These are phyloP conservation scores for Phytophthora citrophthora DNA, from an alignment of 352 stramenopile species.

Conservation along the genomic window DNA sequence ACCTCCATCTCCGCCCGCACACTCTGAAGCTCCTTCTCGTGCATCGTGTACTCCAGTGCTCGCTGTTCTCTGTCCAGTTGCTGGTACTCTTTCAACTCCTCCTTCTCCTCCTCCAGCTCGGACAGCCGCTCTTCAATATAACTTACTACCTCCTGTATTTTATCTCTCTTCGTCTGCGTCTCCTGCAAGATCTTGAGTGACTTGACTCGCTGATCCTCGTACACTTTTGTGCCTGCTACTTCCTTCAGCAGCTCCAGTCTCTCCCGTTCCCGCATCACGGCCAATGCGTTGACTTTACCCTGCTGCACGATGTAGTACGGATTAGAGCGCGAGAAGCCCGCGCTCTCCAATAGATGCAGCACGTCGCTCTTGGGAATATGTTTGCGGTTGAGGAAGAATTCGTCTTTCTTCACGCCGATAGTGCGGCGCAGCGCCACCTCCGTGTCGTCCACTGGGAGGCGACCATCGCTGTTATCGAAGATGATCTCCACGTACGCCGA, in stretches of 20 bases:
- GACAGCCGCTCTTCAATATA: constrained; percentile 95
- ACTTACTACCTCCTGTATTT: constrained; percentile 96
- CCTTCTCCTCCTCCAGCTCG: constrained; percentile 99
- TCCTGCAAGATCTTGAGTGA: constrained; percentile 98
- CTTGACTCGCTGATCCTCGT: constrained; percentile 98
- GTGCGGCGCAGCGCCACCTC: constrained; percentile 97
- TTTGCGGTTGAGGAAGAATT: constrained; percentile 99
- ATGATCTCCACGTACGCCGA: constrained; percentile 99
- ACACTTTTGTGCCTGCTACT: constrained; percentile 98
- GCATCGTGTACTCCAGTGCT: constrained; percentile 97
- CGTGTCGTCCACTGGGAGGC: constrained; percentile 91
- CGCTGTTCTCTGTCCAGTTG: constrained; percentile 95
- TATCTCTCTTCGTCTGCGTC: constrained; percentile 93
- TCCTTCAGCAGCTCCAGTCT: constrained; percentile 98
- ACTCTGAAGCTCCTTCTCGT: constrained; percentile 87
- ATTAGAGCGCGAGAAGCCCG: constrained; percentile 98
- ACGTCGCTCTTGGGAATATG: constrained; percentile 98
- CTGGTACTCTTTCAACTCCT: constrained; percentile 96
- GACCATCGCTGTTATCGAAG: constrained; percentile 99
- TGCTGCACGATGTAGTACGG: constrained; percentile 99
- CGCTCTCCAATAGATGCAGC: constrained; percentile 97
- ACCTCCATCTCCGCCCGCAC: constrained; percentile 65
- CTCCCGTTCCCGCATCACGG: constrained; percentile 98
- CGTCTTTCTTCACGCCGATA: constrained; percentile 99
- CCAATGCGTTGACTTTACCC: constrained; percentile 98